Evolutionary conservation across 2,329 filamentous ascomycete genomes (phyloP).

Genomic region (Talaromyces sp.): DNA sequence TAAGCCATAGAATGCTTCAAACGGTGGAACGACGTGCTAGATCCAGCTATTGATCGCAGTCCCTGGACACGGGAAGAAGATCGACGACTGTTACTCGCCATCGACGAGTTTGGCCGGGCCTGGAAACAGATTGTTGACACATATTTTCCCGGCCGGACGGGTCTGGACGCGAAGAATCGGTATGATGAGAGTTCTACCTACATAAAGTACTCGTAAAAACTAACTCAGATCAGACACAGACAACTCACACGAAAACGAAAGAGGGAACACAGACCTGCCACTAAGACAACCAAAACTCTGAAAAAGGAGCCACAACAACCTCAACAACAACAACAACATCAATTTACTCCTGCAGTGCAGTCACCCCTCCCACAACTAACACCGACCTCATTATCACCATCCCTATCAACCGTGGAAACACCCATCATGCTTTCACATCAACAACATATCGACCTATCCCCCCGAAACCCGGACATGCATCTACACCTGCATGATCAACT

Average conservation of each 20-base stretch:
- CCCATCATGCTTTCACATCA: not conserved
- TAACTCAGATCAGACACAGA: constrained; percentile 7
- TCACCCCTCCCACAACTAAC: not conserved
- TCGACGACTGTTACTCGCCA: constrained; percentile 8
- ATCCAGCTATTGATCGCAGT: constrained; percentile 14
- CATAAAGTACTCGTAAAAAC: too few species aligned
- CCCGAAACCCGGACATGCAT: not conserved
- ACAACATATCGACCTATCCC: not conserved
- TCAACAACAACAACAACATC: not conserved
- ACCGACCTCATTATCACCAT: not conserved
- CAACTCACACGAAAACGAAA: constrained; percentile 14
- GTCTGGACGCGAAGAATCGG: constrained; percentile 15
- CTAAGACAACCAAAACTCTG: not conserved
- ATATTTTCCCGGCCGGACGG: constrained; percentile 15
- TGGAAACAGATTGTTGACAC: constrained; percentile 17
- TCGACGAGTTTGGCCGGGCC: constrained; percentile 11
- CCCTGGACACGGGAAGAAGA: constrained; percentile 16
- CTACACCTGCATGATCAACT: not conserved
- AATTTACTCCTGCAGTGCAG: not conserved
- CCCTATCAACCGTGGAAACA: not conserved
- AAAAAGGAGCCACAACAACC: not conserved
- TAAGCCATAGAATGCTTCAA: constrained; percentile 13
- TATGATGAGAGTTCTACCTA: not conserved
- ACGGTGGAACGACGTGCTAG: constrained; percentile 16
- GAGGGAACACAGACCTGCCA: constrained; percentile 4